A percentile compares a stretch with the other conserved stretches of the same genome.
These are phyloP conservation scores for Canavalia gladiata DNA, from an alignment of 306 rosid species.

Conservation along the genomic window DNA sequence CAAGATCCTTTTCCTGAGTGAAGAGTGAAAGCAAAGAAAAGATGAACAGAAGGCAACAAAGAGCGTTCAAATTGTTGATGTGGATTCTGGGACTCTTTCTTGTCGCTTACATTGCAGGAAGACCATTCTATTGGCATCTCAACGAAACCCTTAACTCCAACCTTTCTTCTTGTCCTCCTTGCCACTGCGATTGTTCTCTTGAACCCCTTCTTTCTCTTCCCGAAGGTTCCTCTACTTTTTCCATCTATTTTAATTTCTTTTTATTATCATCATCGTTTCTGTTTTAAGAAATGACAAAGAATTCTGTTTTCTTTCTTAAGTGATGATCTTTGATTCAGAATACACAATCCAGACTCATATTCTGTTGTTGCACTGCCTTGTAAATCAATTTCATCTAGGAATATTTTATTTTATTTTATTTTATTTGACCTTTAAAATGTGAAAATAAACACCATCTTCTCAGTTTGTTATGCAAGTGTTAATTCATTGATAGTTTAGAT, in stretches of 20 bases:
- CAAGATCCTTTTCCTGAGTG: constrained; percentile 49
- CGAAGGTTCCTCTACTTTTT: constrained; percentile 41
- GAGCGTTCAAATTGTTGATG: constrained; percentile 48
- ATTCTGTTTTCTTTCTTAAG: not conserved
- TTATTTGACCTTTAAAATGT: not conserved
- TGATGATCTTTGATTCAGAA: too few species aligned
- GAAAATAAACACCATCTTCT: not conserved
- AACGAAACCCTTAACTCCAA: constrained; percentile 45
- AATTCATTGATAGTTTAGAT: not conserved
- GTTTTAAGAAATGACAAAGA: not conserved
- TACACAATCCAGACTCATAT: too few species aligned
- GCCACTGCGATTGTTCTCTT: constrained; percentile 64
- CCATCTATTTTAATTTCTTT: not conserved
- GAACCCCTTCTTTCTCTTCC: constrained; percentile 60
- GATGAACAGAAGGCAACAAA: constrained; percentile 57
- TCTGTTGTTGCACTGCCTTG: not conserved
- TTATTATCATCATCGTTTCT: not conserved
- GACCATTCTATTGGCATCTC: constrained; percentile 59
- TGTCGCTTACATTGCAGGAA: constrained; percentile 54
- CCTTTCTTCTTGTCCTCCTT: constrained; percentile 56
- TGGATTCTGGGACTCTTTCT: constrained; percentile 52
- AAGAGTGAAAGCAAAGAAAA: not conserved
- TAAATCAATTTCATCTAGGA: not conserved
- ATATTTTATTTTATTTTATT: not conserved
- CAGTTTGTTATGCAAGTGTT: not conserved